Base-by-base conservation (phyloP, 495 filamentous ascomycete genomes). In the Penicillium odoratum region DNA sequence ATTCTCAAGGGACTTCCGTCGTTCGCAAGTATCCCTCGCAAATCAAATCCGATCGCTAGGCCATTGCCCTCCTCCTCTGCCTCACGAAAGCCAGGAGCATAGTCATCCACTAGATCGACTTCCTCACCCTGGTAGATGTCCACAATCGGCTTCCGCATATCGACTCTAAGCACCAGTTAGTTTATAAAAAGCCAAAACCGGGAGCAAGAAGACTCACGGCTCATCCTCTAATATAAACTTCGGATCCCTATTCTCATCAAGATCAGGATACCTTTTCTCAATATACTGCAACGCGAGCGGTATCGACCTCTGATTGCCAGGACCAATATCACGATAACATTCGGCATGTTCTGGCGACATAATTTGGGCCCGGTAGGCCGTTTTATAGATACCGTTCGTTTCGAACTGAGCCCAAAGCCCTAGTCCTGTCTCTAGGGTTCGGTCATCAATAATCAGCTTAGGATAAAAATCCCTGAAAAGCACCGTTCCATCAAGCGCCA, bases 391-490 rank as follows among this genome's bases (percentile, higher is more conserved):
- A 15, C 57, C 57, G 21, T 59, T 53, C 5, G 15, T 59, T n/a
- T 40, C 25, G 28, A 53, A 59, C 21, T 59, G 18, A 54, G 54
- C 57, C 57, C 57, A 59, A 45, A 59, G 51, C 3, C 57, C 30
- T 3, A 59, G 45, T 54, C 50, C 56, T 4, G 56, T 58, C 56
- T 58, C 56, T 18, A 58, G 56, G 34, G 56, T 58, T 16, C 50
- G 50, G 56, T 58, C 56, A 33, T 58, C 56, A 53, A 58, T 58
- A 58, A 58, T 58, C 7, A 53, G 50, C 25, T 58, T 58, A 25
- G 50, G 31, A 21, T 43, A 28, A 30, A 50, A 58, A 18, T 58
- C 44, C 34, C 21, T 42, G 50, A 58, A 58, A 25, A 58, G 31
- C 10, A 58, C 44, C 7, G 56, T 58, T 58, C 50, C 56, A 53